Conservation (phyloP, 768 basidiomycete genomes). For the Termitomyces sp. region DNA sequence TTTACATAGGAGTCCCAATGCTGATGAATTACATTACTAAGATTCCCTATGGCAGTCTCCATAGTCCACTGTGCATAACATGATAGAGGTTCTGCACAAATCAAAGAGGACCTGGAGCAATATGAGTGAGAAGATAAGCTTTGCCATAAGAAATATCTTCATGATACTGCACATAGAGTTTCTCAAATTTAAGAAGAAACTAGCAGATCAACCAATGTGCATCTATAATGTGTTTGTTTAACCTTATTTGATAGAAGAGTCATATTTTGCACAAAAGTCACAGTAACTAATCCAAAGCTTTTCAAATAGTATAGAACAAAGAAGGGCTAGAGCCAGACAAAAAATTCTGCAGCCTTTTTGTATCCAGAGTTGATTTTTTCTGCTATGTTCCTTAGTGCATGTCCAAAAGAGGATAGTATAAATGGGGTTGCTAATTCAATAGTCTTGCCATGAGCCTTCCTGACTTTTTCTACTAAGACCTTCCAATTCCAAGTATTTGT, state of each 20-base stretch:
- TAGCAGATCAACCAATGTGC: conserved; percentile 2
- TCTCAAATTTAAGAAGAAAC: conserved; percentile 6
- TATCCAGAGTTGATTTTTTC: conserved; percentile 26
- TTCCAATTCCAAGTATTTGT: conserved; percentile 3
- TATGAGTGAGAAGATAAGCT: conserved; percentile 9
- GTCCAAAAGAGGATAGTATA: conserved; percentile 22
- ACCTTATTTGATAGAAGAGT: conserved; percentile 22
- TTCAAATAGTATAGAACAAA: conserved; percentile 23
- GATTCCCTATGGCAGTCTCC: neutral
- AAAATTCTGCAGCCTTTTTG: neutral
- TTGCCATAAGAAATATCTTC: conserved; percentile 6
- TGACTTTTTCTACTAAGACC: conserved; percentile 9
- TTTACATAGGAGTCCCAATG: neutral
- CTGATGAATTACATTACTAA: neutral
- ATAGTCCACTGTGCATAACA: neutral
- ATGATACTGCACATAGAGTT: conserved; percentile 4
- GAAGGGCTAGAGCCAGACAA: conserved; percentile 24
- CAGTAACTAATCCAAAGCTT: conserved; percentile 26
- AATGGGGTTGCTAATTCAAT: conserved; percentile 8
- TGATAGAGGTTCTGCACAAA: neutral
- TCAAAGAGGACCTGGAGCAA: conserved; percentile 1
- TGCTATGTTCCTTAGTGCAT: conserved; percentile 28
- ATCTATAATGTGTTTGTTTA: conserved; percentile 8
- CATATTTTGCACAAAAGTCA: conserved; percentile 22
- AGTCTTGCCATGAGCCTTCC: conserved; percentile 14